phyloP scores from a whole-genome alignment of 176 grass and related monocot species.

The Alloteropsis semialata region DNA sequence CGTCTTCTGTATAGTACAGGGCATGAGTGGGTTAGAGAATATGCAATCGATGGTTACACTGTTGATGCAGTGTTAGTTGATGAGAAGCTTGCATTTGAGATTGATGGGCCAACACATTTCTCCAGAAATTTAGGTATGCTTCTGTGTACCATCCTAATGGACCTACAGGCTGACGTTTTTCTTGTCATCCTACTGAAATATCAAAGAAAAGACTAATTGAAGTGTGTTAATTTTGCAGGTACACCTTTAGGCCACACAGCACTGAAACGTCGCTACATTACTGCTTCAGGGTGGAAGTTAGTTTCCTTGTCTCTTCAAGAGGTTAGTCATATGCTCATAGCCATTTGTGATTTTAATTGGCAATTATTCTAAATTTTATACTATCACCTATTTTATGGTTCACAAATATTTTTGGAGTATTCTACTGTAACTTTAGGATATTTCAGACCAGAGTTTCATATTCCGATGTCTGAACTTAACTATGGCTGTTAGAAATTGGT shows the following conservation, averaged over 20 bases:
- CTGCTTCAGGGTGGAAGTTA: slow-evolving; percentile 76
- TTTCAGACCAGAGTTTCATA: not conserved
- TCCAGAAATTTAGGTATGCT: slow-evolving; percentile 79
- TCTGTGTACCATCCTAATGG: not conserved
- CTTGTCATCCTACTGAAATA: not conserved
- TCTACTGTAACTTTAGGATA: not conserved
- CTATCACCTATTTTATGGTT: not conserved
- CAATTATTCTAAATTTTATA: not conserved
- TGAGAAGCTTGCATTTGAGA: slow-evolving; percentile 87
- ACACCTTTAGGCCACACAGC: slow-evolving; percentile 83
- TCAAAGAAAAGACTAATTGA: slow-evolving; percentile 15
- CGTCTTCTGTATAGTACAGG: slow-evolving; percentile 75
- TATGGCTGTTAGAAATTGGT: not conserved
- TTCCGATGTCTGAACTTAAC: not conserved
- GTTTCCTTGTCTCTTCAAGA: slow-evolving; percentile 86
- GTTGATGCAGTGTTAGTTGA: slow-evolving; percentile 76
- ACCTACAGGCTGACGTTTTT: not conserved
- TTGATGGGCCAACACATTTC: slow-evolving; percentile 91
- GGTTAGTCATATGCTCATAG: slow-evolving; percentile 37
- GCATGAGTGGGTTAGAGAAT: slow-evolving; percentile 82
- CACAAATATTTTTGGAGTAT: not conserved
- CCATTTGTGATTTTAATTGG: not conserved
- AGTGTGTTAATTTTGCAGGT: slow-evolving; percentile 39
- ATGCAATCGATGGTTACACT: slow-evolving; percentile 75
- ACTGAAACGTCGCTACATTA: slow-evolving; percentile 75